phyloP scores from a whole-genome alignment of 371 early-diverging fungal species.

The Zychaea mexicana region DNA sequence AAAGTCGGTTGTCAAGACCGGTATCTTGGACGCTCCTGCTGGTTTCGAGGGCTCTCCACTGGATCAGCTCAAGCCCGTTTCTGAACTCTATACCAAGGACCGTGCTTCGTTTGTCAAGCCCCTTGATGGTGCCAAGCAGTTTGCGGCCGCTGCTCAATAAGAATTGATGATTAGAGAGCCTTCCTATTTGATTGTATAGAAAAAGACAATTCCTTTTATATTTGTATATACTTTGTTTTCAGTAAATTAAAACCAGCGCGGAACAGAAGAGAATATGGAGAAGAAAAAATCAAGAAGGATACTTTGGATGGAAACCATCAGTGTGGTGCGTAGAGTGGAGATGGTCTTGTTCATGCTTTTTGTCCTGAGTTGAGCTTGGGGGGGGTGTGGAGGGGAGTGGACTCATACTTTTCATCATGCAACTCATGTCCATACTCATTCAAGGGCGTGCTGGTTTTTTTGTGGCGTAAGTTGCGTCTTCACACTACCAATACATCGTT shows the following conservation, averaged over 20 bases:
- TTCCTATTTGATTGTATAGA: not conserved
- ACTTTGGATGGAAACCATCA: not conserved
- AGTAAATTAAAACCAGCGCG: too few relatives aligned
- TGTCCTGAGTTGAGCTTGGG: too few relatives aligned
- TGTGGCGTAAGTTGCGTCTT: too few relatives aligned
- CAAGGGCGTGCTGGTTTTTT: too few relatives aligned
- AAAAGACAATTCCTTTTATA: not conserved
- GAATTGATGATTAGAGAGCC: not conserved
- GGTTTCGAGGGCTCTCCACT: conserved; percentile 10
- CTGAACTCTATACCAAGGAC: conserved; percentile 23
- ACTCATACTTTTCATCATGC: too few relatives aligned
- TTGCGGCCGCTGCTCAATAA: conserved; percentile 5
- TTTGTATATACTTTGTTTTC: too few relatives aligned
- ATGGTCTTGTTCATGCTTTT: too few relatives aligned
- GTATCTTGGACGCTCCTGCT: conserved; percentile 20
- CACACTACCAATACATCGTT: too few relatives aligned
- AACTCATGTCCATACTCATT: too few relatives aligned
- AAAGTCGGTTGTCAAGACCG: conserved; percentile 26
- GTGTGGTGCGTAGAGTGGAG: too few relatives aligned
- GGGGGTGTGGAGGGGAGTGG: too few relatives aligned
- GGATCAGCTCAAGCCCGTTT: conserved; percentile 16
- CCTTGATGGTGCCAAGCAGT: conserved; percentile 26
- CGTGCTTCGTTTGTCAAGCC: conserved; percentile 25
- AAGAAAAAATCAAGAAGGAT: not conserved
- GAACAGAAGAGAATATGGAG: not conserved